phyloP scores from a whole-genome alignment of 495 filamentous ascomycete genomes.

The Tuber melanosporum region DNA sequence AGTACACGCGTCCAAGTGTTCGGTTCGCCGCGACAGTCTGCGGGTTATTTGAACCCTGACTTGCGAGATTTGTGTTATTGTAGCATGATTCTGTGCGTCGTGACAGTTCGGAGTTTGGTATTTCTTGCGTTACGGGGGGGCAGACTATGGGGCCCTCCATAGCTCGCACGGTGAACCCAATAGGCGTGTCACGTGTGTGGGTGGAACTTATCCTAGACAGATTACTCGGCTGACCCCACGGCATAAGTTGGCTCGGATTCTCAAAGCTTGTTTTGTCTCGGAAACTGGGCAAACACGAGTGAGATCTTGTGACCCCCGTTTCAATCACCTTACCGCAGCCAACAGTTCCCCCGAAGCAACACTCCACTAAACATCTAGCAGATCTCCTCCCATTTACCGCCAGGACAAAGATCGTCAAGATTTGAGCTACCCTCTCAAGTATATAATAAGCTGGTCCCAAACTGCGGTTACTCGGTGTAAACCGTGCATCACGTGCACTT shows the following conservation, averaged over 20 bases:
- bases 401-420: not conserved
- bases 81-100: not conserved
- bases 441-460: not conserved
- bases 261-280: not conserved
- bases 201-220: not conserved
- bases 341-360: not conserved
- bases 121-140: not conserved
- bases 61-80: not conserved
- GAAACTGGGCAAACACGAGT: not conserved
- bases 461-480: not conserved
- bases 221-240: no score
- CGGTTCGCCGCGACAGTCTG: not conserved
- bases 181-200: not conserved
- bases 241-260: not conserved
- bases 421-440: not conserved
- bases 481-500: not conserved
- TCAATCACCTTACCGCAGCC: not conserved
- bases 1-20: not conserved
- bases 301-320: not conserved
- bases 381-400: not conserved
- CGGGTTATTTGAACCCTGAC: not conserved
- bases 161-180: not conserved
- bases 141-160: not conserved
- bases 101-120: not conserved
- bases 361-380: not conserved